Percentiles rank a stretch among this genome's conserved stretches.
phyloP scores from a whole-genome alignment of 108 stramenopile genomes.

The Discostella stelligeroides region DNA sequence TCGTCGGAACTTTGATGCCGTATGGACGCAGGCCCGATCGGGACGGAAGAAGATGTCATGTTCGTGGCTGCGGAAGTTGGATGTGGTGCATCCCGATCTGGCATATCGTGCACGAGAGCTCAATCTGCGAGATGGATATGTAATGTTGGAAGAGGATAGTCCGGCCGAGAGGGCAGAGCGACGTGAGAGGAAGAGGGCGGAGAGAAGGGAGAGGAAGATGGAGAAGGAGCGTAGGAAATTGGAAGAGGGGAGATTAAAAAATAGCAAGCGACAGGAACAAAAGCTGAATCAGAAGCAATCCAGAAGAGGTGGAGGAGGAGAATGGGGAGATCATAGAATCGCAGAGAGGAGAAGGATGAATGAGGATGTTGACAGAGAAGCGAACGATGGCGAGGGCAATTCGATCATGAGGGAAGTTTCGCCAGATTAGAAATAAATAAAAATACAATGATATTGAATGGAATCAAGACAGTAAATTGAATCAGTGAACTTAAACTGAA shows the following conservation, averaged over 20 bases:
- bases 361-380: not conserved
- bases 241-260: constrained; percentile 23
- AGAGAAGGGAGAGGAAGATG: constrained; percentile 40
- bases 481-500: too few species aligned
- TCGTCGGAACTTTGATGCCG: constrained; percentile 88
- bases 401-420: too few species aligned
- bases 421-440: too few species aligned
- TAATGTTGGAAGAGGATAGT: constrained; percentile 86
- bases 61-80: constrained; percentile 82
- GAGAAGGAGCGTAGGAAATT: constrained; percentile 16
- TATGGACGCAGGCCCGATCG: constrained; percentile 91
- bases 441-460: too few species aligned
- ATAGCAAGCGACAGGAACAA: constrained; percentile 38
- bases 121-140: constrained; percentile 84
- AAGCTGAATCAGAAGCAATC: constrained; percentile 12
- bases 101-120: constrained; percentile 72
- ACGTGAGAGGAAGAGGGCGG: constrained; percentile 43
- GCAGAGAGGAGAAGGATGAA: constrained; percentile 24
- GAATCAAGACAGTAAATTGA: too few species aligned
- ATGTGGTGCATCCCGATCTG: constrained; percentile 74
- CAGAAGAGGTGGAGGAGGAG: constrained; percentile 35
- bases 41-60: constrained; percentile 95
- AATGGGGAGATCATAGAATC: constrained; percentile 53
- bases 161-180: constrained; percentile 38
- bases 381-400: too few species aligned